A percentile compares a stretch with the other conserved stretches of the same genome.
Evolutionary conservation across 2,329 filamentous ascomycete genomes (phyloP).

Genomic region (Aspergillus intermedius): DNA sequence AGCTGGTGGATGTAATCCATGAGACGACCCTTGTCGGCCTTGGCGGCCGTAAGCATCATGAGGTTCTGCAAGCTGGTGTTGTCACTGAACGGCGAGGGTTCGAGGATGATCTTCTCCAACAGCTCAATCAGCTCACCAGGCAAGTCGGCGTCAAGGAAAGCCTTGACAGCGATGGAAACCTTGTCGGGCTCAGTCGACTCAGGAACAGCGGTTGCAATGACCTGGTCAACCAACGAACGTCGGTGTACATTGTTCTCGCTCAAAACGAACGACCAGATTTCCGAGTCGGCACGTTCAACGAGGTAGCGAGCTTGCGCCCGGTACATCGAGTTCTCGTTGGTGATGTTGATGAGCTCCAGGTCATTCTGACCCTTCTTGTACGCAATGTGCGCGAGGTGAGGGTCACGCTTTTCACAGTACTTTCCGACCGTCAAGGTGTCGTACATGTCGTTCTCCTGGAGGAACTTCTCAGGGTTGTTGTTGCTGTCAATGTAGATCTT

Average conservation of each 20-base stretch:
- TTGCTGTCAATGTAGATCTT: slow-evolving; percentile 99
- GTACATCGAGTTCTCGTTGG: slow-evolving; percentile 99
- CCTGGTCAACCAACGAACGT: slow-evolving; percentile 88
- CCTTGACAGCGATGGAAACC: slow-evolving; percentile 88
- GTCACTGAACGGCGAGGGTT: slow-evolving; percentile 97
- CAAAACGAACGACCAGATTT: slow-evolving; percentile 92
- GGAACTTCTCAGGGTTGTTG: slow-evolving; percentile 94
- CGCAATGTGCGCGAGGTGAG: slow-evolving; percentile 88
- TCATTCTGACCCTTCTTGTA: slow-evolving; percentile 98
- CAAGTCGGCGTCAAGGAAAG: slow-evolving; percentile 85
- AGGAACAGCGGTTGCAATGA: slow-evolving; percentile 89
- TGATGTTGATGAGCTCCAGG: slow-evolving; percentile 92
- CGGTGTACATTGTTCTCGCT: slow-evolving; percentile 95
- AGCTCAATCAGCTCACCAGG: slow-evolving; percentile 94
- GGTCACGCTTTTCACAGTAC: slow-evolving; percentile 98
- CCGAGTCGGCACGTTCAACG: slow-evolving; percentile 77
- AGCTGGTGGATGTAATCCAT: slow-evolving; percentile 95
- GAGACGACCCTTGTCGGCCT: slow-evolving; percentile 88
- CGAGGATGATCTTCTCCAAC: slow-evolving; percentile 97
- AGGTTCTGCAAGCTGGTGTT: slow-evolving; percentile 95
- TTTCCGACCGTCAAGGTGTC: slow-evolving; percentile 89
- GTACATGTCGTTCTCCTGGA: slow-evolving; percentile 96
- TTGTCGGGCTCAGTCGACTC: slow-evolving; percentile 89
- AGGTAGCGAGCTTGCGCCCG: slow-evolving; percentile 94
- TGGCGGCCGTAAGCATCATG: slow-evolving; percentile 90